These are phyloP conservation scores for Odontarrhena argentea DNA, from an alignment of 345 rosid species.

Conservation along the genomic window DNA sequence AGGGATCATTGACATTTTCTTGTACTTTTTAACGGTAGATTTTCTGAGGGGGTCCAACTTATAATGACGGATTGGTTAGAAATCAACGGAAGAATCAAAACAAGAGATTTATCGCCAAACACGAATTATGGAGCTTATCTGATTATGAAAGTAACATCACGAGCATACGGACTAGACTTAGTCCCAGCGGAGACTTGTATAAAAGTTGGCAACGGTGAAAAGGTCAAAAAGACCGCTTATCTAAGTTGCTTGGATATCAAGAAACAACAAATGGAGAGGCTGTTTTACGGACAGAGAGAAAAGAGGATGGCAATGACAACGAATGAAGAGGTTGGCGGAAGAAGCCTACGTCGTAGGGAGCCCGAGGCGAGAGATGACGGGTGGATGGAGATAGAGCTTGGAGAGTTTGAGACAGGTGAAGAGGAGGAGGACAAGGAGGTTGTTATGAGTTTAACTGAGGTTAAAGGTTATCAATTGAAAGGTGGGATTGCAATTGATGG, in stretches of 20 bases:
- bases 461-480: slow-evolving; percentile 69
- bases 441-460: slow-evolving; percentile 66
- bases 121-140: slow-evolving; percentile 60
- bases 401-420: slow-evolving; percentile 54
- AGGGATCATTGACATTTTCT: too few species aligned
- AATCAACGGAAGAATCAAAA: slow-evolving; percentile 46
- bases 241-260: slow-evolving; percentile 35
- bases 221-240: not conserved
- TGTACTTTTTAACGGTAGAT: slow-evolving; percentile 34
- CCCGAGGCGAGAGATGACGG: slow-evolving; percentile 53
- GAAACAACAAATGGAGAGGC: slow-evolving; percentile 38
- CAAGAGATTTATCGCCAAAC: slow-evolving; percentile 45
- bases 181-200: slow-evolving; percentile 51
- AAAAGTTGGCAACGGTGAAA: slow-evolving; percentile 30
- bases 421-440: slow-evolving; percentile 37
- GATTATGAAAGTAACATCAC: slow-evolving; percentile 41
- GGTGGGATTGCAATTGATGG: slow-evolving; percentile 79
- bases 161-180: slow-evolving; percentile 56
- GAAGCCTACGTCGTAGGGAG: slow-evolving; percentile 8
- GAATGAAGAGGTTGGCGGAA: not conserved
- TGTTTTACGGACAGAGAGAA: slow-evolving; percentile 28
- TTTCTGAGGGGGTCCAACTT: slow-evolving; percentile 48
- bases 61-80: slow-evolving; percentile 49
- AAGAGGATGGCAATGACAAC: slow-evolving; percentile 6
- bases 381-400: slow-evolving; percentile 83